A percentile compares a stretch with the other conserved stretches of the same genome.
phyloP scores from a whole-genome alignment of 208 protist genomes.

The Acanthamoeba quina region DNA sequence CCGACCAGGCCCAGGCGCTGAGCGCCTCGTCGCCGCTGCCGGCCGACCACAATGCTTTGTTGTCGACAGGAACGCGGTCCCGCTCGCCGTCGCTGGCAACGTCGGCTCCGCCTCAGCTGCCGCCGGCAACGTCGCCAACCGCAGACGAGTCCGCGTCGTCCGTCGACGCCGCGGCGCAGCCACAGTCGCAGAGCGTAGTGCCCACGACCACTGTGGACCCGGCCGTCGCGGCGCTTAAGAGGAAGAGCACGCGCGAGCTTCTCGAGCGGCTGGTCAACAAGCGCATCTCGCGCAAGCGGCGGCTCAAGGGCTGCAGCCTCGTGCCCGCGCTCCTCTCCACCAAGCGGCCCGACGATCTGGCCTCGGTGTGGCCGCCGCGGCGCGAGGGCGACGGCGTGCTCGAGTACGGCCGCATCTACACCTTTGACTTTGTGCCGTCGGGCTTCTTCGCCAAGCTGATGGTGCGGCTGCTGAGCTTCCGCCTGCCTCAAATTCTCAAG shows the following conservation, averaged over 20 bases:
- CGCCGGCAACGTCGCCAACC: neutral
- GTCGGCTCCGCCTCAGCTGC: neutral
- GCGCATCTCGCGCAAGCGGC: neutral
- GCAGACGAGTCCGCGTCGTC: neutral
- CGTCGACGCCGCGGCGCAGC: neutral
- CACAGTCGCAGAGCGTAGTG: neutral
- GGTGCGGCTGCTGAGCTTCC: constrained; percentile 57
- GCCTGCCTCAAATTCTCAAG: neutral
- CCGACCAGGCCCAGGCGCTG: neutral
- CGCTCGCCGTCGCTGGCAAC: neutral
- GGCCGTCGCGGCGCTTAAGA: neutral
- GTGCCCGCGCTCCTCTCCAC: constrained; percentile 45
- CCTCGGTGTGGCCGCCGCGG: neutral
- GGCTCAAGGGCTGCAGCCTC: constrained; percentile 34
- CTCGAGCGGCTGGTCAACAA: neutral
- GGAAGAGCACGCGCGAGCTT: constrained; percentile 43
- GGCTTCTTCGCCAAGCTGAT: constrained; percentile 41
- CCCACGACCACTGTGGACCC: neutral
- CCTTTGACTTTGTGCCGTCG: neutral
- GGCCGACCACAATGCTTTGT: neutral
- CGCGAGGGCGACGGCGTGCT: constrained; percentile 38
- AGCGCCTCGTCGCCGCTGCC: neutral
- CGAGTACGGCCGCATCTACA: constrained; percentile 45
- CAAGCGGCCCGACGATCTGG: constrained; percentile 2
- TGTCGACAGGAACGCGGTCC: neutral